Evolutionary conservation across 1,139 yeast genomes (phyloP).

Genomic region (Lodderomyces margitis): DNA sequence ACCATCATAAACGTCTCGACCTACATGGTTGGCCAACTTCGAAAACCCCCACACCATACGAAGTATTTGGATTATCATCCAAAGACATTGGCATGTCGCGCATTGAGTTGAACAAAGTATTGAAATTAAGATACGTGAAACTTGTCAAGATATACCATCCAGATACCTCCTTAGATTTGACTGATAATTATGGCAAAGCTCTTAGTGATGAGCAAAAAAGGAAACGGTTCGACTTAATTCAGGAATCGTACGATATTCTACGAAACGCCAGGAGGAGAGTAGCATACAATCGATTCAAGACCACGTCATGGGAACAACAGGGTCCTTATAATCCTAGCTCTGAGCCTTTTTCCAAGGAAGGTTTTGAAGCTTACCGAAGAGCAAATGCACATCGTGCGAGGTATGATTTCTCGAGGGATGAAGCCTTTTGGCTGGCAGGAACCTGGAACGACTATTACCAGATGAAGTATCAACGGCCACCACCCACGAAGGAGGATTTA

Average conservation of each 20-base stretch:
- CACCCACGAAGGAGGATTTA: slow-evolving; percentile 44
- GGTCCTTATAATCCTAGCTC: slow-evolving; percentile 32
- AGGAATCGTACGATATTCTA: slow-evolving; percentile 71
- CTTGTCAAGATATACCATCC: slow-evolving; percentile 87
- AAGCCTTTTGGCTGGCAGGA: slow-evolving; percentile 62
- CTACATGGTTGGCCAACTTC: slow-evolving; percentile 54
- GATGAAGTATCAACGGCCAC: slow-evolving; percentile 37
- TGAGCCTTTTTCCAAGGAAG: slow-evolving; percentile 16
- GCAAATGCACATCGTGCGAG: slow-evolving; percentile 39
- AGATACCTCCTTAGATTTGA: slow-evolving; percentile 48
- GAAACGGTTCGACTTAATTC: slow-evolving; percentile 65
- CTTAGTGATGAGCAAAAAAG: slow-evolving; percentile 43
- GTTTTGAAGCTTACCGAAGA: slow-evolving; percentile 37
- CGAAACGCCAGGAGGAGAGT: slow-evolving; percentile 50
- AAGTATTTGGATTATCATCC: slow-evolving; percentile 52
- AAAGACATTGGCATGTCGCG: slow-evolving; percentile 14
- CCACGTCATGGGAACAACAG: slow-evolving; percentile 28
- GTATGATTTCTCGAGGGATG: slow-evolving; percentile 36
- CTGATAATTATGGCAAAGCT: slow-evolving; percentile 23
- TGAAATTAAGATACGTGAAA: slow-evolving; percentile 58
- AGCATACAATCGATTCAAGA: slow-evolving; percentile 31
- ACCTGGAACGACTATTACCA: slow-evolving; percentile 68
- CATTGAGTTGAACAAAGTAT: slow-evolving; percentile 37
- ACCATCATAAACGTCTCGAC: slow-evolving; percentile 17
- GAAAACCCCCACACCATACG: slow-evolving; percentile 70